A percentile compares a stretch with the other conserved stretches of the same genome.
Conservation (phyloP, 495 filamentous ascomycete species). For the Xylaria curta region DNA sequence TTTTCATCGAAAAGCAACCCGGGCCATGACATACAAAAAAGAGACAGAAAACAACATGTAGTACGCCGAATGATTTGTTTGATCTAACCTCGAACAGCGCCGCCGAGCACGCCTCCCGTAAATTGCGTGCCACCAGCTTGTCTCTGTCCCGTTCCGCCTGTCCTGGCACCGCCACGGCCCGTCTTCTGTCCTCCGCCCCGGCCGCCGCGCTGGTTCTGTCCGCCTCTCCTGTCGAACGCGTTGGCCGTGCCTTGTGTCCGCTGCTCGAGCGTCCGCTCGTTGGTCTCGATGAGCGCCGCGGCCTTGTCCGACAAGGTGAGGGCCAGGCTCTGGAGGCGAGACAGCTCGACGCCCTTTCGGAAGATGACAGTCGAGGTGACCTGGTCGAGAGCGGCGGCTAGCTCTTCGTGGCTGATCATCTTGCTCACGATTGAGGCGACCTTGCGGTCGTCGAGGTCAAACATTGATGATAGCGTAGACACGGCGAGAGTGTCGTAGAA, state of each 20-base stretch:
- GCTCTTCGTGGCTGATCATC: slow-evolving; percentile 99
- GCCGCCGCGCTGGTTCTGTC: slow-evolving; percentile 75
- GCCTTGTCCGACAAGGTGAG: slow-evolving; percentile 96
- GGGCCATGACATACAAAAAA: slow-evolving; percentile 38
- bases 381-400: slow-evolving; percentile 94
- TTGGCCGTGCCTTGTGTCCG: slow-evolving; percentile 94
- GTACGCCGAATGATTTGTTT: slow-evolving; percentile 24
- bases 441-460: slow-evolving; percentile 89
- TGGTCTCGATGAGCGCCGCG: slow-evolving; percentile 90
- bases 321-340: slow-evolving; percentile 91
- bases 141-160: slow-evolving; percentile 58
- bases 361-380: slow-evolving; percentile 98
- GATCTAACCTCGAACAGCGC: slow-evolving; percentile 60
- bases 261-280: slow-evolving; percentile 96
- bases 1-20: slow-evolving; percentile 35
- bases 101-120: slow-evolving; percentile 62
- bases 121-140: slow-evolving; percentile 65
- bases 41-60: slow-evolving; percentile 31
- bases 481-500: slow-evolving; percentile 98
- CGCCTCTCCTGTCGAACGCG: slow-evolving; percentile 89
- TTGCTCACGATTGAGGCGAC: slow-evolving; percentile 94
- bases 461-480: slow-evolving; percentile 86
- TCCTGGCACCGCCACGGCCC: slow-evolving; percentile 69
- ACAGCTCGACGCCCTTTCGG: slow-evolving; percentile 98
- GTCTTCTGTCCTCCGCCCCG: slow-evolving; percentile 69